Percentiles rank a stretch among this genome's conserved stretches.
Conservation (phyloP, 2,329 filamentous ascomycete species). For the Trichophyton equinum region DNA sequence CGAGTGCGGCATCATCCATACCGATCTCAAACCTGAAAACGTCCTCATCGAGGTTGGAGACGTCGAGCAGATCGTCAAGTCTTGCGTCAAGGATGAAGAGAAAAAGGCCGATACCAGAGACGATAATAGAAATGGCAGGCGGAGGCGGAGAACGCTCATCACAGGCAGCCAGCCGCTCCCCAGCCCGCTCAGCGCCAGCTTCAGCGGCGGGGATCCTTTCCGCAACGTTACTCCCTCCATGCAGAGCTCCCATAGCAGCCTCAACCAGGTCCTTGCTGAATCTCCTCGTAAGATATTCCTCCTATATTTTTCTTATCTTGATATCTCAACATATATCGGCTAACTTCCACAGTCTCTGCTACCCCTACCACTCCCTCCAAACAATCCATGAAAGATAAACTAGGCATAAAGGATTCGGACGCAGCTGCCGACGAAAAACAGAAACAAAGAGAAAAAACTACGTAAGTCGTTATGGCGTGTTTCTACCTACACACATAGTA, state of each 20-base stretch:
- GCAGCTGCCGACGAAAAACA: slow-evolving; percentile 51
- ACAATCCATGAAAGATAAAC: slow-evolving; percentile 48
- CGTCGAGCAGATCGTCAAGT: slow-evolving; percentile 95
- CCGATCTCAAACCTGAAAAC: slow-evolving; percentile 93
- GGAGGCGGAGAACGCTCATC: slow-evolving; percentile 83
- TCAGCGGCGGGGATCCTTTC: slow-evolving; percentile 62
- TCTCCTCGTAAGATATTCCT: slow-evolving; percentile 43
- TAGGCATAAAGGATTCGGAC: slow-evolving; percentile 42
- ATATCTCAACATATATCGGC: too few relatives aligned
- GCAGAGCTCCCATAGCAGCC: slow-evolving; percentile 56
- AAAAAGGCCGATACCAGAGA: slow-evolving; percentile 59
- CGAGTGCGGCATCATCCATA: slow-evolving; percentile 98
- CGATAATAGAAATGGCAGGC: slow-evolving; percentile 79
- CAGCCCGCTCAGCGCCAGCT: slow-evolving; percentile 84
- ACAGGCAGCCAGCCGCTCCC: slow-evolving; percentile 94
- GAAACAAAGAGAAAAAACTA: slow-evolving; percentile 80
- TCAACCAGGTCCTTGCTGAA: slow-evolving; percentile 75
- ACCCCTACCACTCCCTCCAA: slow-evolving; percentile 40
- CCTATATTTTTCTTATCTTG: neutral
- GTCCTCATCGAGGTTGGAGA: slow-evolving; percentile 98
- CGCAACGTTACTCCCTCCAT: slow-evolving; percentile 44
- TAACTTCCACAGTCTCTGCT: slow-evolving; percentile 26
- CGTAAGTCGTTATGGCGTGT: slow-evolving; percentile 47
- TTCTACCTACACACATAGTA: neutral
- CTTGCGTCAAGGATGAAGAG: slow-evolving; percentile 67